Evolutionary conservation across 805 yeast species (phyloP).

Genomic region (Candida koratica): DNA sequence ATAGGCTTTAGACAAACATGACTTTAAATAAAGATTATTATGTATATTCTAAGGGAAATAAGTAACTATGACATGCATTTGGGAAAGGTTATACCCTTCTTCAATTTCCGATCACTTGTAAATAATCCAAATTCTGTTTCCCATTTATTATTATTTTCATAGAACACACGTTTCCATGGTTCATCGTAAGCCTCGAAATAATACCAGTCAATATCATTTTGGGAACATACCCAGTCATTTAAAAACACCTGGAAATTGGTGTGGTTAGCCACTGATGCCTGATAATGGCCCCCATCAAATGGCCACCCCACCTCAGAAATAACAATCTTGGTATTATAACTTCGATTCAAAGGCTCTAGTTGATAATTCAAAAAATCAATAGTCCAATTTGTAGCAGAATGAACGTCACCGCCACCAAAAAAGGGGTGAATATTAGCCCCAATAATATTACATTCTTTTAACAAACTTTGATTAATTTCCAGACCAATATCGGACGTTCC

Average conservation of each 20-base stretch:
- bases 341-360: conserved; percentile 34
- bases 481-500: conserved; percentile 64
- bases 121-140: conserved; percentile 74
- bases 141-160: conserved; percentile 49
- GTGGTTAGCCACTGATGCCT: conserved; percentile 45
- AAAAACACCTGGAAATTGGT: conserved; percentile 45
- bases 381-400: conserved; percentile 51
- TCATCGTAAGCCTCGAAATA: conserved; percentile 72
- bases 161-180: conserved; percentile 60
- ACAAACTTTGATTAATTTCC: conserved; percentile 34
- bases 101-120: conserved; percentile 44
- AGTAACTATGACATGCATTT: conserved; percentile 24
- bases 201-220: conserved; percentile 45
- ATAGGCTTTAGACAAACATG: conserved; percentile 12
- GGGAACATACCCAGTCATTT: conserved; percentile 49
- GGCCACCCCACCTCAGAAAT: conserved; percentile 77
- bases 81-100: conserved; percentile 41
- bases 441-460: conserved; percentile 47
- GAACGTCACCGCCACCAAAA: conserved; percentile 53
- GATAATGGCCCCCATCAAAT: conserved; percentile 50
- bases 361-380: conserved; percentile 43
- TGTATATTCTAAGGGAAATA: too few relatives aligned
- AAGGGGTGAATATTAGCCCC: conserved; percentile 70
- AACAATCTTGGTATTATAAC: conserved; percentile 30
- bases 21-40: too few relatives aligned